Base-by-base conservation (phyloP, 2,329 filamentous ascomycete genomes). In the Aspergillus tubingensis region DNA sequence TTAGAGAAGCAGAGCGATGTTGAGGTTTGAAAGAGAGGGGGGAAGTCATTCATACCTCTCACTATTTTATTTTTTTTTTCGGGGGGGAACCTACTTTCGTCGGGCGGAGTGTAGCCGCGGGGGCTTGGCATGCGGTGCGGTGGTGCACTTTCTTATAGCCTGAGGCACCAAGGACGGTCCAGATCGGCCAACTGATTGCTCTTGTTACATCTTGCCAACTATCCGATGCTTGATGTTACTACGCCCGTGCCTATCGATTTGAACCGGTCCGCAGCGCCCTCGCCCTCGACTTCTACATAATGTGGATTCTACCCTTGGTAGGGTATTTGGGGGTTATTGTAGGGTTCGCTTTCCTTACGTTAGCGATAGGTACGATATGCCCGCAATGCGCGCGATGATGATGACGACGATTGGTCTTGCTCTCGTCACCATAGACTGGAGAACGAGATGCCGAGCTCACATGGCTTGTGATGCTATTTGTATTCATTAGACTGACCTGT, bases 251-350 rank as follows among this genome's bases (percentile, higher is more conserved):
- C 5, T 8, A 10, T 41, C 11, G n/a, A 19, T 19, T 8, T 19
- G 19, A 13, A 32, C 25, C 39, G 23, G 15, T 3, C 5, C 32
- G 15, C 27, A 7, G 8, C 25, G 53, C 25, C 39, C 23, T 27
- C 10, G 10, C 25, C 53, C 23, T 27, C 10, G 11, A 11, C 41
- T 17, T 21, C 49, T 47, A 41, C 57, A 86, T 65, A 66, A 97
- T 98, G 95, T 98, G 93, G 92, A 92, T 99, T 81, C 82, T 99
- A 72, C 93, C 94, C 70, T 81, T 98, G 47, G 82, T 99, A 71
- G 95, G 95, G 71, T 97, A 96, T 73, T 77, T 92, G 36, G 95
- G 95, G 72, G 87, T 96, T 68, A 80, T 92, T 65, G 81, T 96
- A 62, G 94, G 94, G 75, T 99, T 99, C 81, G 87, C 86, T 72